A percentile compares a stretch with the other conserved stretches of the same genome.
Evolutionary conservation across 2,329 filamentous ascomycete species (phyloP).

Genomic region (Xylaria polymorpha): DNA sequence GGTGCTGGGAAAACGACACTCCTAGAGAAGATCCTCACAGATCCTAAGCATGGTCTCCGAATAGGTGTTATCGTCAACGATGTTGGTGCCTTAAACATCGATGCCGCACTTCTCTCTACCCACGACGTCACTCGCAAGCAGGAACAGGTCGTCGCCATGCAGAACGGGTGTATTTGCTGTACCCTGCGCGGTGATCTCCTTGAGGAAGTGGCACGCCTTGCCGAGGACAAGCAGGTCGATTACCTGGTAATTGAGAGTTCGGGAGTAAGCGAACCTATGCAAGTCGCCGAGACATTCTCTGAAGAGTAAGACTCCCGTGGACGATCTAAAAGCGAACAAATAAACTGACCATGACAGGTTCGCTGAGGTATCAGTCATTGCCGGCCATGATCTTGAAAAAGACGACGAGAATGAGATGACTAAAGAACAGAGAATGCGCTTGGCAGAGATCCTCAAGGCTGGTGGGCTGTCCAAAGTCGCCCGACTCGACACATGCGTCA

Average conservation of each 20-base stretch:
- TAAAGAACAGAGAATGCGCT: conserved; percentile 41
- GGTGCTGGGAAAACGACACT: conserved; percentile 79
- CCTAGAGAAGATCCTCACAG: conserved; percentile 74
- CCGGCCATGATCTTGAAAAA: conserved; percentile 46
- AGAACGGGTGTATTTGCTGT: conserved; percentile 82
- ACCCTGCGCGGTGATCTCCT: conserved; percentile 77
- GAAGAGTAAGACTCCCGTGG: conserved; percentile 65
- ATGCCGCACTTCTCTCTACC: conserved; percentile 69
- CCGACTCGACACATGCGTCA: conserved; percentile 76
- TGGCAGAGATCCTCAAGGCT: conserved; percentile 51
- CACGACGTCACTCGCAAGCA: conserved; percentile 66
- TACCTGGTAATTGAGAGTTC: conserved; percentile 51
- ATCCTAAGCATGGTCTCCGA: conserved; percentile 70
- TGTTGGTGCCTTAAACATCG: conserved; percentile 74
- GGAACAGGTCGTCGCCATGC: conserved; percentile 74
- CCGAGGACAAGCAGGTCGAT: conserved; percentile 72
- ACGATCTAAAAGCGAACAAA: conserved; percentile 72
- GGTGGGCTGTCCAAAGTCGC: conserved; percentile 75
- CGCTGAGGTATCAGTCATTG: conserved; percentile 47
- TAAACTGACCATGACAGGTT: conserved; percentile 40
- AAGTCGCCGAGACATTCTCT: conserved; percentile 41
- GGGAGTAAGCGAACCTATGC: conserved; percentile 40
- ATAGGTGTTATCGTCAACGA: conserved; percentile 82
- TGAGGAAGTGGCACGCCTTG: conserved; percentile 73
- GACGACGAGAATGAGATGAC: conserved; percentile 44